Evolutionary conservation across 106 monocot genomes (phyloP).

Genomic region (Dendrobium nobile): DNA sequence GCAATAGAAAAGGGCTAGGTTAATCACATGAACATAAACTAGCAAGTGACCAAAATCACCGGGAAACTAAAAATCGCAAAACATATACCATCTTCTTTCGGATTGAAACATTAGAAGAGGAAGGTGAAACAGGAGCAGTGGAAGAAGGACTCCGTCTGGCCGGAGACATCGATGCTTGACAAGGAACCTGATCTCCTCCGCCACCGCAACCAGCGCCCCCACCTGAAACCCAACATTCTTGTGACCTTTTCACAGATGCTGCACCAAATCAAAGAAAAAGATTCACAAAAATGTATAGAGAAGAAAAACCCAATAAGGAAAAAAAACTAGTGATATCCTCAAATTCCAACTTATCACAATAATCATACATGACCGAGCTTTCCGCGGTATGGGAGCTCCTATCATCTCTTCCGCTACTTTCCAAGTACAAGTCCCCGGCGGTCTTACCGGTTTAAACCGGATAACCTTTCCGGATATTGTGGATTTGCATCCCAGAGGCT

Average conservation of each 20-base stretch:
- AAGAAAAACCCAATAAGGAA: background rate
- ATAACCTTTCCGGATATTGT: conserved; percentile 42
- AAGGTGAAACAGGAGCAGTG: conserved; percentile 55
- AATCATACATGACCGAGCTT: conserved; percentile 75
- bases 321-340: background rate
- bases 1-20: conserved; percentile 3
- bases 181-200: conserved; percentile 38
- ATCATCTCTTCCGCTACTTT: conserved; percentile 87
- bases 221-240: conserved; percentile 68
- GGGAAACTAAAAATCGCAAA: background rate
- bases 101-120: conserved; percentile 55
- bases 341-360: background rate
- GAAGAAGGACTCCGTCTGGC: conserved; percentile 40
- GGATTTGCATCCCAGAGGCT: conserved; percentile 12
- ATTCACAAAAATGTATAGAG: conserved; percentile 8
- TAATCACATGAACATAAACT: background rate
- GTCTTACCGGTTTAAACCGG: conserved; percentile 25
- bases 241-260: conserved; percentile 78
- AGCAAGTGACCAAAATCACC: conserved; percentile 3
- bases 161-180: conserved; percentile 69
- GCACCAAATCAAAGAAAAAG: conserved; percentile 20
- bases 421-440: conserved; percentile 37
- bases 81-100: conserved; percentile 59
- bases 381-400: conserved; percentile 73
- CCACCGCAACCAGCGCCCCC: conserved; percentile 29